A percentile compares a stretch with the other conserved stretches of the same genome.
These are phyloP conservation scores for Didymellaceae sp. DNA, from an alignment of 2,329 filamentous ascomycete genomes.

Conservation along the genomic window DNA sequence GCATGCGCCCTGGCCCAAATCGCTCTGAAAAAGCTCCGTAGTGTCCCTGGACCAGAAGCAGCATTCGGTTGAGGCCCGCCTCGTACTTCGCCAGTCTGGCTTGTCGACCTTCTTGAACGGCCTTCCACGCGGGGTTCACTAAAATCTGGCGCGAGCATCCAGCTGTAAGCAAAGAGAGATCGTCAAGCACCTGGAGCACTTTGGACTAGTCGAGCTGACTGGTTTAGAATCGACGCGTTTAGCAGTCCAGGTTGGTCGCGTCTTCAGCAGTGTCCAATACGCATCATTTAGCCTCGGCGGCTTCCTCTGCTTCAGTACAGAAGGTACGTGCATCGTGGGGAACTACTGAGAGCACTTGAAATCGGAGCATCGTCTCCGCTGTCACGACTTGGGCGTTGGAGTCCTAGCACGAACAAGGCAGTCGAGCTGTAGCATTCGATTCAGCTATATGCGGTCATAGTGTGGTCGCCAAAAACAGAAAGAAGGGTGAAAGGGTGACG, in stretches of 20 bases:
- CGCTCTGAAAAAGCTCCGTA: constrained; percentile 29
- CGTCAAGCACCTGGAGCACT: neutral
- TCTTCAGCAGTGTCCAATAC: neutral
- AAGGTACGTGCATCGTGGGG: neutral
- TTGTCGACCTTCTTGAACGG: constrained; percentile 34
- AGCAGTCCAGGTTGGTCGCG: neutral
- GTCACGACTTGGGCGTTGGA: neutral
- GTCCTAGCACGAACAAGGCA: too few species aligned
- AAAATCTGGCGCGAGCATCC: neutral
- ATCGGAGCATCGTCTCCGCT: neutral
- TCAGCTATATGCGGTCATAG: neutral
- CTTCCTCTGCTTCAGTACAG: neutral
- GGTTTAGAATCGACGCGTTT: neutral
- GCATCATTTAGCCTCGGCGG: neutral
- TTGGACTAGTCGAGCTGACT: too few species aligned
- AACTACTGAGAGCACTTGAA: neutral
- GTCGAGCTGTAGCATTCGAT: neutral
- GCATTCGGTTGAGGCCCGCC: constrained; percentile 41
- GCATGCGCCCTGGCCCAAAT: constrained; percentile 37
- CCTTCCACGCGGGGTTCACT: constrained; percentile 30
- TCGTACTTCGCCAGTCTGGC: constrained; percentile 30
- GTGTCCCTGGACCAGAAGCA: constrained; percentile 39
- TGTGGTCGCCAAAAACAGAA: neutral
- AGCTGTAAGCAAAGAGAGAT: neutral
- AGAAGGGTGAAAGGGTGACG: constrained; percentile 2